Conservation (phyloP, 495 filamentous ascomycete species). For the Darksidea phi region DNA sequence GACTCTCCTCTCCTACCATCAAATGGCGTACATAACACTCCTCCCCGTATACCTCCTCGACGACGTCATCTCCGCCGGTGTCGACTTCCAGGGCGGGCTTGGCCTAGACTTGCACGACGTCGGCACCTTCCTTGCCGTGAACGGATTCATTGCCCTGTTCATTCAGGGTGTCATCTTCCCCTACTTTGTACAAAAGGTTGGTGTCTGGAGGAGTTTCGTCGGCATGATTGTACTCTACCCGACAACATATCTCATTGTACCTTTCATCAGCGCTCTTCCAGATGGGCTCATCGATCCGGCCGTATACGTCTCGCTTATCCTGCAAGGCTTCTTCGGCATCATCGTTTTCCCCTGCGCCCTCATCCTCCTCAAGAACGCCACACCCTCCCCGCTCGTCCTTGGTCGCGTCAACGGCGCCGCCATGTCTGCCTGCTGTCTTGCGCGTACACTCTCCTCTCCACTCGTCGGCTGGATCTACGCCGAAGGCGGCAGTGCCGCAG, state of each 20-base stretch:
- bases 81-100: conserved; percentile 33
- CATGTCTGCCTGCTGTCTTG: conserved; percentile 28
- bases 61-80: not conserved
- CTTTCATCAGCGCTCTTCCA: conserved; percentile 23
- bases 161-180: conserved; percentile 35
- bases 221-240: conserved; percentile 33
- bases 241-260: conserved; percentile 28
- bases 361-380: conserved; percentile 36
- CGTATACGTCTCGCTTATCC: conserved; percentile 26
- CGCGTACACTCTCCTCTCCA: conserved; percentile 24
- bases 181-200: conserved; percentile 27
- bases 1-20: conserved; percentile 25
- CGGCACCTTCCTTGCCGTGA: conserved; percentile 32
- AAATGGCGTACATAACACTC: conserved; percentile 29
- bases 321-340: conserved; percentile 34
- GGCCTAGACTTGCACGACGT: conserved; percentile 31
- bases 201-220: conserved; percentile 27
- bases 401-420: conserved; percentile 33
- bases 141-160: conserved; percentile 33
- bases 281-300: conserved; percentile 3
- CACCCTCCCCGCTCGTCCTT: conserved; percentile 29
- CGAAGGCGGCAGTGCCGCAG: conserved; percentile 23
- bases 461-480: conserved; percentile 31
- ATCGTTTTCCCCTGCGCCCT: conserved; percentile 34
- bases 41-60: conserved; percentile 35